These are phyloP conservation scores for Botrytis pseudocinerea DNA, from an alignment of 2,329 filamentous ascomycete genomes.

Conservation along the genomic window DNA sequence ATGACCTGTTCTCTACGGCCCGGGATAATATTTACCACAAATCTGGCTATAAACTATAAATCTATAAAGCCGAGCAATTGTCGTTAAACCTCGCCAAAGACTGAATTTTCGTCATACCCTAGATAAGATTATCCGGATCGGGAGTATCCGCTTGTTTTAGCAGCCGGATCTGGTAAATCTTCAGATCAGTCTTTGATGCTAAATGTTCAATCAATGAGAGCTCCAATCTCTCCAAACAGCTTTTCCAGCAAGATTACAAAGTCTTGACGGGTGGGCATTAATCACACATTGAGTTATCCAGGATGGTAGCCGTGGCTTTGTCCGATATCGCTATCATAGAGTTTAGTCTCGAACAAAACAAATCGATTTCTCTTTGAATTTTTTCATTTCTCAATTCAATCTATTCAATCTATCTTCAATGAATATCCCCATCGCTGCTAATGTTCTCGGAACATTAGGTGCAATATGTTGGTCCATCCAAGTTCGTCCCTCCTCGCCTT, in stretches of 20 bases:
- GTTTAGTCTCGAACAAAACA: background rate
- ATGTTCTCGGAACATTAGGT: conserved; percentile 59
- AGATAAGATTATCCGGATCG: background rate
- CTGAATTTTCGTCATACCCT: background rate
- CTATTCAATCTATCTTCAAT: conserved; percentile 41
- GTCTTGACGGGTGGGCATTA: background rate
- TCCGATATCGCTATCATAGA: background rate
- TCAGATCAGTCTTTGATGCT: background rate
- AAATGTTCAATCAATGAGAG: background rate
- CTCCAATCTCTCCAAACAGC: background rate
- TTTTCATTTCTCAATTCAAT: background rate
- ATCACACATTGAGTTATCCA: background rate
- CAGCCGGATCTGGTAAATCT: background rate
- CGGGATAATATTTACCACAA: too few species aligned
- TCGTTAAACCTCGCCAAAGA: background rate
- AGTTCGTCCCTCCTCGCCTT: conserved; percentile 42
- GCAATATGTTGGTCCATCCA: conserved; percentile 69
- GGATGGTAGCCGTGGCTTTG: background rate
- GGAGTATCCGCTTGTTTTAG: too few species aligned
- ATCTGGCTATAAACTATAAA: background rate
- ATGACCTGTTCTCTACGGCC: background rate
- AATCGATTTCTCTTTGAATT: background rate
- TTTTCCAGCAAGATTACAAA: background rate
- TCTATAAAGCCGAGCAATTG: background rate
- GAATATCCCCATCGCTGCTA: conserved; percentile 56